Conservation (phyloP, 2,329 filamentous ascomycete species). For the Xenosphaeropsis pyriputrescens region DNA sequence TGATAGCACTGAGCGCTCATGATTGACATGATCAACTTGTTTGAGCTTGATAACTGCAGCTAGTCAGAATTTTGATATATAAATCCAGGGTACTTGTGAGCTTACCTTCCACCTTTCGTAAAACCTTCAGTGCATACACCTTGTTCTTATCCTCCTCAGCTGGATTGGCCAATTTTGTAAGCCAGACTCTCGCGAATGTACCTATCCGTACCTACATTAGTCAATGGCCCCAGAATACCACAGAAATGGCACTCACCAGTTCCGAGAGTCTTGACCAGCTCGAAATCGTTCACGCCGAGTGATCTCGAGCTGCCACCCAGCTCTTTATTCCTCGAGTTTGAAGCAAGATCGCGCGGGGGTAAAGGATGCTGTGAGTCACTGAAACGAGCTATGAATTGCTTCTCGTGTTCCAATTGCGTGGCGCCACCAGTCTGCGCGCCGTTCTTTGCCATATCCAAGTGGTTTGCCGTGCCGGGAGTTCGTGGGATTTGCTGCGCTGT, state of each 20-base stretch:
- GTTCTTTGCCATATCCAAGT: background rate
- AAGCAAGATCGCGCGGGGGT: conserved; percentile 10
- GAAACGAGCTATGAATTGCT: conserved; percentile 13
- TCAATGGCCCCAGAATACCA: background rate
- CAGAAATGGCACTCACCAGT: conserved; percentile 37
- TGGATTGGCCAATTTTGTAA: conserved; percentile 49
- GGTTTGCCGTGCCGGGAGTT: background rate
- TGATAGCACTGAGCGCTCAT: conserved; percentile 65
- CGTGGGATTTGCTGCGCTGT: background rate
- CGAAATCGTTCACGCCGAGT: conserved; percentile 44
- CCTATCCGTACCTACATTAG: conserved; percentile 26
- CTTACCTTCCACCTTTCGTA: conserved; percentile 47
- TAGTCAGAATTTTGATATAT: too few species aligned
- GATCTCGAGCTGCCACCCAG: conserved; percentile 12
- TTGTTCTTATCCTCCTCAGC: conserved; percentile 38
- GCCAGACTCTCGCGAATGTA: conserved; percentile 71
- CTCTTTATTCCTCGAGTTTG: conserved; percentile 12
- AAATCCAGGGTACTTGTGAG: background rate
- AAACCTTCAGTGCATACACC: conserved; percentile 71
- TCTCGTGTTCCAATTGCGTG: conserved; percentile 10
- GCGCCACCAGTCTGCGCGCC: background rate
- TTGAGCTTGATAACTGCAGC: conserved; percentile 59
- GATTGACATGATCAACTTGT: conserved; percentile 75
- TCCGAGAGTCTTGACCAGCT: conserved; percentile 59
- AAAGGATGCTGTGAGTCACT: conserved; percentile 7